These are phyloP conservation scores for Haematococcus lacustris DNA, from an alignment of 139 green algal genomes.

Conservation along the genomic window DNA sequence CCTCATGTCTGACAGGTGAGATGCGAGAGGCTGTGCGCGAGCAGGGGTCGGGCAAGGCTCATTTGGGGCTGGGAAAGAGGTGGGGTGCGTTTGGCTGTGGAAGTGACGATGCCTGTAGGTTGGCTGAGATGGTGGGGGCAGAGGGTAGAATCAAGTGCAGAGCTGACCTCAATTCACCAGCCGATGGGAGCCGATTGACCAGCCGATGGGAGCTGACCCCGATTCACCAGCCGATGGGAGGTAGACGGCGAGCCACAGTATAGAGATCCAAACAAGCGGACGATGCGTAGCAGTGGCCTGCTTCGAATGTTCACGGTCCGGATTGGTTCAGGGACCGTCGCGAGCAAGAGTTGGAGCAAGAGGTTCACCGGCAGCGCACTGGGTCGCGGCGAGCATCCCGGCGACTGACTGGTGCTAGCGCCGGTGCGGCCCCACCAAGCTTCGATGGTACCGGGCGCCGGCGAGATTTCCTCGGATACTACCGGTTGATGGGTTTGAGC, in stretches of 20 bases:
- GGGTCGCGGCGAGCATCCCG: not conserved
- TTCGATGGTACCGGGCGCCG: slow-evolving; percentile 6
- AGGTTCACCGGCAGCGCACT: not conserved
- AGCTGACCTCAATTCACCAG: not conserved
- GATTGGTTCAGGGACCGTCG: not conserved
- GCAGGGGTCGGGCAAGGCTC: not conserved
- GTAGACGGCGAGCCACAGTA: not conserved
- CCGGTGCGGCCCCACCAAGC: not conserved
- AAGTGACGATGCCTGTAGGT: too few relatives aligned
- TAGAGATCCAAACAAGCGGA: too few relatives aligned
- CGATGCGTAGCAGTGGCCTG: too few relatives aligned
- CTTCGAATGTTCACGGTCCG: too few relatives aligned
- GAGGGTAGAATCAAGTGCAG: too few relatives aligned
- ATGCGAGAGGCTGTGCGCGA: too few relatives aligned
- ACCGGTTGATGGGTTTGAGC: slow-evolving; percentile 45
- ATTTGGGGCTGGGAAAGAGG: not conserved
- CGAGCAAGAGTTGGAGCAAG: slow-evolving; percentile 1
- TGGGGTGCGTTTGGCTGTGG: too few relatives aligned
- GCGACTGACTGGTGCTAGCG: not conserved
- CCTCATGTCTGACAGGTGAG: slow-evolving; percentile 1
- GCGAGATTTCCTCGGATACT: slow-evolving; percentile 71
- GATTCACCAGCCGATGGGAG: not conserved
- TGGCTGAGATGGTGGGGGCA: too few relatives aligned
- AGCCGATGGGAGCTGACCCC: not conserved
- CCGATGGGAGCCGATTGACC: not conserved